phyloP scores from a whole-genome alignment of 352 stramenopile genomes.

The Pythium diclinum region DNA sequence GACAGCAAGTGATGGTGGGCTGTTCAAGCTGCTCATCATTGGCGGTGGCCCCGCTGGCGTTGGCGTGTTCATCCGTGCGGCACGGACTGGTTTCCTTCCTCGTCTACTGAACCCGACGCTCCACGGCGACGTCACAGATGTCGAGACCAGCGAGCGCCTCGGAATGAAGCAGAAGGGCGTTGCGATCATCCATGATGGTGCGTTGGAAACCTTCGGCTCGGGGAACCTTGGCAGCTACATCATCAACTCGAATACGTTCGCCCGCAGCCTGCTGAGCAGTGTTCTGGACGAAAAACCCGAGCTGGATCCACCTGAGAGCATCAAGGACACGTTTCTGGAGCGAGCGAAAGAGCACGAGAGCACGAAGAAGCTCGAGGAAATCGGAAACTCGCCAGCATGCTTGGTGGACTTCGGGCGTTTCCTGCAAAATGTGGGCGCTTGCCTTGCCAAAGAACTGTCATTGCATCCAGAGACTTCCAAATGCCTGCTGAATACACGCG shows the following conservation, averaged over 20 bases:
- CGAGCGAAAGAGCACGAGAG: slow-evolving; percentile 42
- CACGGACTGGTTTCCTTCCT: slow-evolving; percentile 52
- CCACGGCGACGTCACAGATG: slow-evolving; percentile 42
- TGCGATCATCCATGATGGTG: slow-evolving; percentile 59
- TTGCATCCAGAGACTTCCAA: slow-evolving; percentile 39
- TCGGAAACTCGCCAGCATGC: slow-evolving; percentile 46
- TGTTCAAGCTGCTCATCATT: slow-evolving; percentile 76
- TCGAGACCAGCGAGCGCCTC: slow-evolving; percentile 35
- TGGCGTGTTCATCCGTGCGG: slow-evolving; percentile 72
- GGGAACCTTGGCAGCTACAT: slow-evolving; percentile 74
- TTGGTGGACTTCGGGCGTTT: slow-evolving; percentile 69
- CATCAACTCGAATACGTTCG: slow-evolving; percentile 88
- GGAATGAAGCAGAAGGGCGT: slow-evolving; percentile 55
- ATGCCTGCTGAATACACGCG: slow-evolving; percentile 49
- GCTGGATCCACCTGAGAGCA: slow-evolving; percentile 66
- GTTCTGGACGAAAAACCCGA: slow-evolving; percentile 79
- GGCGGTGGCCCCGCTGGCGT: slow-evolving; percentile 68
- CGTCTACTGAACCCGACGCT: slow-evolving; percentile 46
- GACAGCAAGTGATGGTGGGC: slow-evolving; percentile 25
- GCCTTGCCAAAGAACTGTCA: slow-evolving; percentile 45
- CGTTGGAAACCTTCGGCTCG: slow-evolving; percentile 46
- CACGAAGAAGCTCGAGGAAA: slow-evolving; percentile 51
- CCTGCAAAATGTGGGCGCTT: slow-evolving; percentile 46
- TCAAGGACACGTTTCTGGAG: slow-evolving; percentile 76
- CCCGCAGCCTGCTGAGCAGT: slow-evolving; percentile 63